Evolutionary conservation across 2,329 filamentous ascomycete species (phyloP).

Genomic region (Fusarium decemcellulare): DNA sequence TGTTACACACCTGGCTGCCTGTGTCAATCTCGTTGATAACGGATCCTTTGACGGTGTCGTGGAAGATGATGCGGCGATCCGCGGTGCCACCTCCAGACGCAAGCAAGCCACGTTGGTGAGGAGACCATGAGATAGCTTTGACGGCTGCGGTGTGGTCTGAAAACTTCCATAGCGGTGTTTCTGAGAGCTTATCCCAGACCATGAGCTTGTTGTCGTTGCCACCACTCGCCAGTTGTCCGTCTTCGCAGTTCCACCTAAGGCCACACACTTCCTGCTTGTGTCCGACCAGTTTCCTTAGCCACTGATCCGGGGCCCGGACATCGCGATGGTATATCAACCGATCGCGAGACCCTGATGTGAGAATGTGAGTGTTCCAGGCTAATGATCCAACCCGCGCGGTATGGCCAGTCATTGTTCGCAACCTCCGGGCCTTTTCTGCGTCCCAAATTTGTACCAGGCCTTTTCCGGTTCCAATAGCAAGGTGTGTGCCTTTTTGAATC

Average conservation of each 20-base stretch:
- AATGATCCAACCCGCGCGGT: slow-evolving; percentile 92
- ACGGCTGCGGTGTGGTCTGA: slow-evolving; percentile 96
- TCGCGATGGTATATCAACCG: slow-evolving; percentile 96
- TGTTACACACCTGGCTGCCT: slow-evolving; percentile 98
- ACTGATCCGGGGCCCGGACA: slow-evolving; percentile 92
- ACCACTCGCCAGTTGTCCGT: slow-evolving; percentile 93
- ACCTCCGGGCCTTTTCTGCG: slow-evolving; percentile 84
- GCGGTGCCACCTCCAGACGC: slow-evolving; percentile 96
- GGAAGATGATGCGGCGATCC: slow-evolving; percentile 97
- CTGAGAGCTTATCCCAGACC: slow-evolving; percentile 97
- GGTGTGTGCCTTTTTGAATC: slow-evolving; percentile 97
- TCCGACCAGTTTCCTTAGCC: slow-evolving; percentile 86
- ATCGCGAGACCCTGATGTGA: slow-evolving; percentile 95
- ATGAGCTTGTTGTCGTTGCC: slow-evolving; percentile 99
- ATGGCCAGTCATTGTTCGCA: slow-evolving; percentile 97
- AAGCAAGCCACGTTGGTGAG: slow-evolving; percentile 93
- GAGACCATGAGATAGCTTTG: slow-evolving; percentile 98
- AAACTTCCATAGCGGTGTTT: slow-evolving; percentile 93
- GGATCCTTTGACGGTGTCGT: slow-evolving; percentile 90
- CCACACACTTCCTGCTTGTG: slow-evolving; percentile 99
- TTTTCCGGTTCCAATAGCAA: slow-evolving; percentile 95
- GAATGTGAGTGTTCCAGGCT: slow-evolving; percentile 98
- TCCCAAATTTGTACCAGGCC: slow-evolving; percentile 99
- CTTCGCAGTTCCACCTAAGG: slow-evolving; percentile 96
- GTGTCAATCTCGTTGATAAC: slow-evolving; percentile 93